Base-by-base conservation (phyloP, 495 filamentous ascomycete genomes). In the Hypomontagnella monticulosa region DNA sequence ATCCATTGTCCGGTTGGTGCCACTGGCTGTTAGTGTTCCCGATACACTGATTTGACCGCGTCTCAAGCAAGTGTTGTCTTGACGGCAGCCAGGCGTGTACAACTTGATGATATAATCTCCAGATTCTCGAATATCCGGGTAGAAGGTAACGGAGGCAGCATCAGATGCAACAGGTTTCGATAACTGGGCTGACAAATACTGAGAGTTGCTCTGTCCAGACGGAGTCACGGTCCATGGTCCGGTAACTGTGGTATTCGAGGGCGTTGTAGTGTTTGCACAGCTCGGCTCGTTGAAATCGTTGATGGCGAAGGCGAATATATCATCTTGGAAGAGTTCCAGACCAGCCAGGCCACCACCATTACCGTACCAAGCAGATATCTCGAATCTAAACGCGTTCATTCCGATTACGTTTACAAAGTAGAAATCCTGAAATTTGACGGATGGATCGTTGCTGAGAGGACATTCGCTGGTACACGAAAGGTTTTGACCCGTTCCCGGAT, bases 81-180 rank as follows among this genome's bases (percentile, higher is more conserved):
- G 85, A 15, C 81, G 69, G 71, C 96, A 99, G 2, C 95, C 95
- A 3, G 95, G 96, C 0, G 95, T 99, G 71, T 90, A 98, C 16
- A 99, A 72, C 53, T 87, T 87, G 61, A 99, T 87, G 0, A 87
- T 85, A 73, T 98, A 99, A 67, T 96, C 91, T 15, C 96, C 96
- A 3, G 91, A 88, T 68, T 96, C 89, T 71, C 88, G 88, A 70
- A 99, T 89, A 73, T 97, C 87, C 6, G 96, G 95, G 57, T 83
- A 76, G 71, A 97, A 97, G n/a, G 83, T 75, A 18, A 97, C 86
- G 4, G 88, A 87, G 1, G 85, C 78, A 4, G 86, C 81, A 44
- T 83, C 80, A 5, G 86, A 78, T 37, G 83, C 76, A 54, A 82
- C 77, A 32, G 76, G 71, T 16, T 73, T 75, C 7, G 81, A 77